These are phyloP conservation scores for Rhizopus delemar DNA, from an alignment of 371 early-diverging fungal genomes.

Conservation along the genomic window DNA sequence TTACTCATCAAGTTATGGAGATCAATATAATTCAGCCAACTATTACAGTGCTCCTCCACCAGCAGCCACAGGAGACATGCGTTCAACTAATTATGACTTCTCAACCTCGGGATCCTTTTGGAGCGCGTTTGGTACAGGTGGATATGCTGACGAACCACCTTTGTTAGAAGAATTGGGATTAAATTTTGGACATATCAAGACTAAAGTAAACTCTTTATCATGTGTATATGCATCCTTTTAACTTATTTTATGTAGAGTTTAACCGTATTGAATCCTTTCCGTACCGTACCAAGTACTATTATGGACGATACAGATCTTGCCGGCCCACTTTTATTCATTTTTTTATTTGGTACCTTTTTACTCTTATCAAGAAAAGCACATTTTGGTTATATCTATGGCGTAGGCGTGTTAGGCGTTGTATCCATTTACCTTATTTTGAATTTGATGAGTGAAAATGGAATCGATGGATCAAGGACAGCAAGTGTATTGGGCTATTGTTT, in stretches of 20 bases:
- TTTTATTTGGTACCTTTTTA: slow-evolving; percentile 87
- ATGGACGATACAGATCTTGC: slow-evolving; percentile 95
- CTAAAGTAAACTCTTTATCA: slow-evolving; percentile 48
- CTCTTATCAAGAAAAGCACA: slow-evolving; percentile 88
- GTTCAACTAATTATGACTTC: slow-evolving; percentile 52
- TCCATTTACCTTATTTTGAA: slow-evolving; percentile 88
- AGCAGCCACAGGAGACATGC: slow-evolving; percentile 58
- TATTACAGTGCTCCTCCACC: slow-evolving; percentile 47
- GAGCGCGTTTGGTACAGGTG: slow-evolving; percentile 84
- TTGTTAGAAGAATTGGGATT: slow-evolving; percentile 92
- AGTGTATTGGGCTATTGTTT: slow-evolving; percentile 96
- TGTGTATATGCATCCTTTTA: background rate
- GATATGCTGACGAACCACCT: slow-evolving; percentile 85
- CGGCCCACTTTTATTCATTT: slow-evolving; percentile 89
- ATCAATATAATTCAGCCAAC: slow-evolving; percentile 50
- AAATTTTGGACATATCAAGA: slow-evolving; percentile 87
- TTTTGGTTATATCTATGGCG: slow-evolving; percentile 97
- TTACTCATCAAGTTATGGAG: slow-evolving; percentile 62
- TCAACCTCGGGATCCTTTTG: slow-evolving; percentile 40
- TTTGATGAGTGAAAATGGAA: slow-evolving; percentile 89
- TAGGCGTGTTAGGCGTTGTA: slow-evolving; percentile 87
- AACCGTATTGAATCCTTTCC: slow-evolving; percentile 89
- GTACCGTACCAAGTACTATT: slow-evolving; percentile 83
- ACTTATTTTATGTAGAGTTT: slow-evolving; percentile 53
- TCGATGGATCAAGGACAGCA: slow-evolving; percentile 87